Evolutionary conservation across 441 rosid genomes (phyloP), one percentile per base, ranked within the genome.

Genomic region (Gossypium armourianum): DNA sequence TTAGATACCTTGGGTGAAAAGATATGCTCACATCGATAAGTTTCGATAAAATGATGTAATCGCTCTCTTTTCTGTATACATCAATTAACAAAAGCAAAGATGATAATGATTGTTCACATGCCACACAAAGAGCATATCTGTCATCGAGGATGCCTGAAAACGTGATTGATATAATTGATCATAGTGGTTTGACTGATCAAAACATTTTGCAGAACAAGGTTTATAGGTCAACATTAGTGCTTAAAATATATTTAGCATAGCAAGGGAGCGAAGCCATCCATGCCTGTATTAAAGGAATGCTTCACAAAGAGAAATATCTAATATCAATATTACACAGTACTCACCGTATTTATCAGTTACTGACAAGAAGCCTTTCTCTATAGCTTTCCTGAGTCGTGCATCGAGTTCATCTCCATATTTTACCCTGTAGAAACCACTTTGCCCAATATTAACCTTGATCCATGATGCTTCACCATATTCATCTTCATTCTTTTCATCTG

Each of bases 361-460:
- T 66, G 84, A 74, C 71, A 93, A 77, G 75, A 68, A 21, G 72
- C 85, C 80, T 32, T 79, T 90, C 83, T 88, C 88, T 74, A 90
- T 84, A 10, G 97, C 97, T 73, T 26, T 68, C 79, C 89, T 83
- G 64, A 93, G 90, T 74, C 83, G 83, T 76, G 90, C 86, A 7
- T 86, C 81, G 72, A 93, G 96, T 63, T 77, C 81, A 40, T 91
- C 87, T 54, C 86, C 96, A 74, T 93, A 90, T 82, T 90, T 93
- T 76, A 93, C 96, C 70, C 96, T 84, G 64, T 91, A 90, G 83
- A 93, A 93, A 69, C 98, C 98, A 72, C 90, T 76, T 82, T 87
- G 97, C 69, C 88, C 81, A 63, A 87, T 87, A 72, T 93, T 93
- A 61, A 93, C 73, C 78, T 93, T 93, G 64, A 87, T 75, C 96